Conservation (phyloP, 768 basidiomycete genomes). For the Phallus indusiatus region DNA sequence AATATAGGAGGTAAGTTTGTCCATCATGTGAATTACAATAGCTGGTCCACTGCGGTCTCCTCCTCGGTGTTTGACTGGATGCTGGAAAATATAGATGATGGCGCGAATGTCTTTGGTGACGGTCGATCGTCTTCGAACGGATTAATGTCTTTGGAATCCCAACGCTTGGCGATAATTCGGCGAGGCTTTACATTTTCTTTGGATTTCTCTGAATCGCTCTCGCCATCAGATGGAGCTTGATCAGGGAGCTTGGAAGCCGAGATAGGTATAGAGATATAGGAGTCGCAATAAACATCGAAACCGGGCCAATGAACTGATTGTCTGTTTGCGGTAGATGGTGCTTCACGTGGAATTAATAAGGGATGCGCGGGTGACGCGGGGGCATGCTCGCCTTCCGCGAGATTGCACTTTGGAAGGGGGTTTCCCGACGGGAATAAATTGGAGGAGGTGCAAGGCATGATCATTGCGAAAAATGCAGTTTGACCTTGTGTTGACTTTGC, state of each 20-base stretch:
- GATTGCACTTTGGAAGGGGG: background rate
- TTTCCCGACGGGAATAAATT: too few species aligned
- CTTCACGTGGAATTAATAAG: constrained; percentile 26
- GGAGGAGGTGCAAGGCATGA: too few species aligned
- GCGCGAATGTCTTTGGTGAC: too few species aligned
- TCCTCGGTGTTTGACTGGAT: too few species aligned
- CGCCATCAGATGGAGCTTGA: background rate
- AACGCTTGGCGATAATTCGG: constrained; percentile 13
- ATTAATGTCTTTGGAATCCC: background rate
- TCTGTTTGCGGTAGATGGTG: constrained; percentile 36
- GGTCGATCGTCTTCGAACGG: background rate
- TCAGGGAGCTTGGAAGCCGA: background rate
- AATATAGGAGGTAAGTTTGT: too few species aligned
- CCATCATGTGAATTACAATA: too few species aligned
- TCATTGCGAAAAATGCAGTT: background rate
- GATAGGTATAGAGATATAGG: constrained; percentile 12
- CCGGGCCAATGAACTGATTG: constrained; percentile 61
- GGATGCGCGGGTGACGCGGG: constrained; percentile 10
- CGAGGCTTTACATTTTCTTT: constrained; percentile 55
- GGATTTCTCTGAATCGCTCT: constrained; percentile 27
- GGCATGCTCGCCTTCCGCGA: background rate
- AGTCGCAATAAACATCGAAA: constrained; percentile 48
- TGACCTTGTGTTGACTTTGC: constrained; percentile 8
- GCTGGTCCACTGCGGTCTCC: too few species aligned
- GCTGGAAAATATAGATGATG: too few species aligned